phyloP scores from a whole-genome alignment of 768 basidiomycete genomes.

The Kwoniella sp. region DNA sequence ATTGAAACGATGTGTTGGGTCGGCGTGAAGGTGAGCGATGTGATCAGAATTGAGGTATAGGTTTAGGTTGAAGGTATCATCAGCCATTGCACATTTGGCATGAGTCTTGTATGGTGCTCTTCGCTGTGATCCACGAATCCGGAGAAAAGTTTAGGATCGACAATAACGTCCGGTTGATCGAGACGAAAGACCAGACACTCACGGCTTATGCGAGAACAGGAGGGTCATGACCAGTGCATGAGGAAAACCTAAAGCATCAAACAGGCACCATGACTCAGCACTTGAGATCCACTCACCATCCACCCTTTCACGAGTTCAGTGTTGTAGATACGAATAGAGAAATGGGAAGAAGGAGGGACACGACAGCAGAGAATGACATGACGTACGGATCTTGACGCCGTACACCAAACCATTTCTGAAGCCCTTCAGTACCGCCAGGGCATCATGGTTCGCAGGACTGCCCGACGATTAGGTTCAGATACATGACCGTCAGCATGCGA shows the following conservation, averaged over 20 bases:
- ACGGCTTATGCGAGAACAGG: conserved; percentile 90
- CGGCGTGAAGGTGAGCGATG: neutral
- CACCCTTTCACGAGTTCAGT: no score
- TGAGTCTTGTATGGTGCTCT: no score
- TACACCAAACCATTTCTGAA: conserved; percentile 60
- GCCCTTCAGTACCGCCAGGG: conserved; percentile 90
- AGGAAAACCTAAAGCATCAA: conserved; percentile 66
- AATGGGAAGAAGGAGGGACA: neutral
- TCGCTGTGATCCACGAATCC: no score
- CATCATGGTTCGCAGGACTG: conserved; percentile 79
- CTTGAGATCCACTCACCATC: no score
- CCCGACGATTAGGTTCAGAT: neutral
- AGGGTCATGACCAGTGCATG: conserved; percentile 97
- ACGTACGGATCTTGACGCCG: conserved; percentile 53
- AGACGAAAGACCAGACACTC: conserved; percentile 56
- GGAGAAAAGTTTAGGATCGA: no score
- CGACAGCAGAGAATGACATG: conserved; percentile 5
- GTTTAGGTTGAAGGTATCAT: conserved; percentile 18
- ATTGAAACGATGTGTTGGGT: no score
- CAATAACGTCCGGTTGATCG: no score
- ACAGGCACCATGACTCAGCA: no score
- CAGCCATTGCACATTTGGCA: no score
- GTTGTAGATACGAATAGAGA: no score
- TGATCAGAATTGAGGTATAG: neutral
- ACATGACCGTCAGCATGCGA: neutral